Evolutionary conservation across 768 basidiomycete species (phyloP).

Genomic region (Cubamyces lactineus): DNA sequence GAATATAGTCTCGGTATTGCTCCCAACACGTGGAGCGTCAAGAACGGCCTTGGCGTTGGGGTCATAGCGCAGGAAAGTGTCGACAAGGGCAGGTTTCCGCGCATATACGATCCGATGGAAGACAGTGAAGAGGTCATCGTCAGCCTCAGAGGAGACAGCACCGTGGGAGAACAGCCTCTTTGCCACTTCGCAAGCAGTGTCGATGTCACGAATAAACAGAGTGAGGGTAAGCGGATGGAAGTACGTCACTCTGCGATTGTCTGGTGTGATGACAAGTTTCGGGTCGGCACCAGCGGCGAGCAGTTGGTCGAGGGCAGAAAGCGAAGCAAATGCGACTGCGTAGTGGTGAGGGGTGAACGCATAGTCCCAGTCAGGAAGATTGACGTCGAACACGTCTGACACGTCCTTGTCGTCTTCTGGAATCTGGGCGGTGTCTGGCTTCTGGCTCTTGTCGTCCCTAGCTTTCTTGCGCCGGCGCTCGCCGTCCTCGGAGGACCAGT

Average conservation of each 20-base stretch:
- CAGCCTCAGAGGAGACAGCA: constrained; percentile 35
- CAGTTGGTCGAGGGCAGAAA: constrained; percentile 49
- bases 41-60: constrained; percentile 37
- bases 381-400: constrained; percentile 59
- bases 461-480: constrained; percentile 34
- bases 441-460: constrained; percentile 28
- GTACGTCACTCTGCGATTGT: background rate
- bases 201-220: constrained; percentile 28
- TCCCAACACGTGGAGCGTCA: constrained; percentile 29
- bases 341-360: constrained; percentile 55
- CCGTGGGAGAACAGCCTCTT: constrained; percentile 35
- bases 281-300: constrained; percentile 51
- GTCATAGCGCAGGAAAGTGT: constrained; percentile 33
- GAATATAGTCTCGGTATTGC: constrained; percentile 17
- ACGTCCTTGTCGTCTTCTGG: constrained; percentile 52
- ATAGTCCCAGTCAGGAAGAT: constrained; percentile 62
- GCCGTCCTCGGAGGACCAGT: constrained; percentile 38
- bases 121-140: constrained; percentile 33
- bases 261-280: constrained; percentile 16
- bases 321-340: constrained; percentile 51
- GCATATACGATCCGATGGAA: constrained; percentile 36
- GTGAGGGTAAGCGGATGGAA: constrained; percentile 37
- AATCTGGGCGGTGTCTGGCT: constrained; percentile 40
- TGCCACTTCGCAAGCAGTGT: constrained; percentile 29
- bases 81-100: constrained; percentile 30